A percentile compares a stretch with the other conserved stretches of the same genome.
These are phyloP conservation scores for Leucocoprinus sp. DNA, from an alignment of 768 basidiomycete genomes.

Conservation along the genomic window DNA sequence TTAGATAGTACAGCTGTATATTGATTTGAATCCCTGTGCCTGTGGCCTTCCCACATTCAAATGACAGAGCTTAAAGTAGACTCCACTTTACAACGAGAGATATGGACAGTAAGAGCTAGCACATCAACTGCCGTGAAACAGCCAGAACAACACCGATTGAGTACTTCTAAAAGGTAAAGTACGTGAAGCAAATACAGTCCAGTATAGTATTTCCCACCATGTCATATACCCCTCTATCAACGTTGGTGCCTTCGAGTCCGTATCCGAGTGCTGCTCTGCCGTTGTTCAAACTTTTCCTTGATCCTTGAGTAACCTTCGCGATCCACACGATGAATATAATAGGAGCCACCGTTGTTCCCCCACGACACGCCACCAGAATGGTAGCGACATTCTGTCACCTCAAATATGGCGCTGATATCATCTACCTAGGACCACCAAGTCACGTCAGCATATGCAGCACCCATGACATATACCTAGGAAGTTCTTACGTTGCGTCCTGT, in stretches of 20 bases:
- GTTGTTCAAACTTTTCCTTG: slow-evolving; percentile 48
- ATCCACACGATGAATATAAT: slow-evolving; percentile 74
- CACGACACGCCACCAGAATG: slow-evolving; percentile 74
- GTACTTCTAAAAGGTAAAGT: no score
- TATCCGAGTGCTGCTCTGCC: slow-evolving; percentile 16
- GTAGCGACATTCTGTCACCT: slow-evolving; percentile 61
- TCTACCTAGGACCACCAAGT: slow-evolving; percentile 38
- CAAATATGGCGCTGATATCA: slow-evolving; percentile 78
- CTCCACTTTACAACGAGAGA: no score
- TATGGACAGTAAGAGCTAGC: no score
- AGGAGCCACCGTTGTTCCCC: slow-evolving; percentile 62
- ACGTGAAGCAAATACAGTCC: no score
- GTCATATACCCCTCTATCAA: background rate
- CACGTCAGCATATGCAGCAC: no score
- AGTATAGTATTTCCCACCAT: no score
- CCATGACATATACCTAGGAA: background rate
- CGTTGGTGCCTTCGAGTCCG: slow-evolving; percentile 1
- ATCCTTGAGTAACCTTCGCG: slow-evolving; percentile 60
- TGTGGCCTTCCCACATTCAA: no score
- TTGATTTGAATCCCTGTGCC: no score
- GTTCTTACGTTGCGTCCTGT: slow-evolving; percentile 80
- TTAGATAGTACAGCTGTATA: no score
- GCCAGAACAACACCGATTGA: no score
- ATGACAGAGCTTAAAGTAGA: no score
- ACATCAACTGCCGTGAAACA: no score